Conservation (phyloP, 169 alveolate species). For the Fabrea salina region DNA sequence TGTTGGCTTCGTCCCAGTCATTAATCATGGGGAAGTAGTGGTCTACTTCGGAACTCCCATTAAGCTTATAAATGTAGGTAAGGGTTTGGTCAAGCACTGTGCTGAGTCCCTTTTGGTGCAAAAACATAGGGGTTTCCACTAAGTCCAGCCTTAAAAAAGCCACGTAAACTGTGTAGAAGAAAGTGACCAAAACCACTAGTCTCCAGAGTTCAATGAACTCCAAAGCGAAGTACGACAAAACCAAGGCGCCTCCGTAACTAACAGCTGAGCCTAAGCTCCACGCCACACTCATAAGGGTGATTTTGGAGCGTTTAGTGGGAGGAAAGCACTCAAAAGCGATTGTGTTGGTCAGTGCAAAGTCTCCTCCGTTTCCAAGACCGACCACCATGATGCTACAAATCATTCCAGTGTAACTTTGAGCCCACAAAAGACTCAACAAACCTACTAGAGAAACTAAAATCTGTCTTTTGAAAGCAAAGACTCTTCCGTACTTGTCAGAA, state of each 20-base stretch:
- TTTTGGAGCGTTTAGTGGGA: neutral
- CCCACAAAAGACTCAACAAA: neutral
- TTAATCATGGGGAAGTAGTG: too few species aligned
- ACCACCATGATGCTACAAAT: neutral
- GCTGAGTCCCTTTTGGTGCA: neutral
- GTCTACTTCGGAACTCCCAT: too few species aligned
- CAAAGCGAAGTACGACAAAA: neutral
- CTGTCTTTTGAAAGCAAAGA: neutral
- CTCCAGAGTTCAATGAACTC: constrained; percentile 1
- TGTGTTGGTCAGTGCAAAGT: neutral
- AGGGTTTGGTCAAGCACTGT: too few species aligned
- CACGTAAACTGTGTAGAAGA: neutral
- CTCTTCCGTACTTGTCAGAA: constrained; percentile 9
- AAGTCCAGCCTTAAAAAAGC: neutral
- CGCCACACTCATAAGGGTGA: neutral
- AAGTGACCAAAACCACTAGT: neutral
- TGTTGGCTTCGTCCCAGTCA: too few species aligned
- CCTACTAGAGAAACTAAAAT: neutral
- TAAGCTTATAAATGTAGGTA: too few species aligned
- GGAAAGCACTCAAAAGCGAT: constrained; percentile 12
- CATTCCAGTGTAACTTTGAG: neutral
- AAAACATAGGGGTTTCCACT: constrained; percentile 1
- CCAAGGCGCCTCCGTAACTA: neutral
- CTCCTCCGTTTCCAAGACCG: constrained; percentile 11
- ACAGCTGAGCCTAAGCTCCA: neutral